phyloP scores from a whole-genome alignment of 495 filamentous ascomycete genomes.

The Bryoglossum gracile region DNA sequence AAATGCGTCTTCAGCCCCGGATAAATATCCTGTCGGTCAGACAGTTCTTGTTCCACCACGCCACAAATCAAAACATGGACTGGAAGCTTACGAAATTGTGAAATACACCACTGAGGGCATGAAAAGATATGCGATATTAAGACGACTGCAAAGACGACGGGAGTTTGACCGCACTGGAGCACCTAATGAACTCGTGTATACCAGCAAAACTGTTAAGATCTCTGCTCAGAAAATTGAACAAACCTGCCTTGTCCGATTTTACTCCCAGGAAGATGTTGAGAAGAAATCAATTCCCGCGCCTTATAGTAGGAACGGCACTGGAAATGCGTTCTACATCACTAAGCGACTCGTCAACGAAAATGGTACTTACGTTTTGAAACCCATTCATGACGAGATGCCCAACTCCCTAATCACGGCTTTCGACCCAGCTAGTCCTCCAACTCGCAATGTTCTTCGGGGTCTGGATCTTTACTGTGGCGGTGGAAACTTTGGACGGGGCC shows the following conservation, averaged over 20 bases:
- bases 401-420: constrained; percentile 47
- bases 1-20: not conserved
- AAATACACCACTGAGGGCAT: constrained; percentile 31
- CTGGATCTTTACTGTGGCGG: constrained; percentile 68
- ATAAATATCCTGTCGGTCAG: constrained; percentile 40
- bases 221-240: constrained; percentile 36
- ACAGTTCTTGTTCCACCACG: constrained; percentile 41
- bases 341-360: constrained; percentile 24
- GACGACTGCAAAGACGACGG: constrained; percentile 38
- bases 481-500: constrained; percentile 64
- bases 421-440: constrained; percentile 28
- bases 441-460: constrained; percentile 35
- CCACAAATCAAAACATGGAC: constrained; percentile 10
- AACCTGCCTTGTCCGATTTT: constrained; percentile 53
- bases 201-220: constrained; percentile 36
- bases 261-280: constrained; percentile 28
- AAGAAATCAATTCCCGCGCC: constrained; percentile 46
- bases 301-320: constrained; percentile 55
- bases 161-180: constrained; percentile 34
- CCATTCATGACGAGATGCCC: constrained; percentile 16
- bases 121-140: constrained; percentile 31
- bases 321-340: constrained; percentile 56
- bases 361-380: not conserved
- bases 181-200: constrained; percentile 63
- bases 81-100: constrained; percentile 52